Evolutionary conservation across 2,329 filamentous ascomycete species (phyloP), one percentile per base, ranked within the genome.

Genomic region (Teratosphaeria gauchensis): DNA sequence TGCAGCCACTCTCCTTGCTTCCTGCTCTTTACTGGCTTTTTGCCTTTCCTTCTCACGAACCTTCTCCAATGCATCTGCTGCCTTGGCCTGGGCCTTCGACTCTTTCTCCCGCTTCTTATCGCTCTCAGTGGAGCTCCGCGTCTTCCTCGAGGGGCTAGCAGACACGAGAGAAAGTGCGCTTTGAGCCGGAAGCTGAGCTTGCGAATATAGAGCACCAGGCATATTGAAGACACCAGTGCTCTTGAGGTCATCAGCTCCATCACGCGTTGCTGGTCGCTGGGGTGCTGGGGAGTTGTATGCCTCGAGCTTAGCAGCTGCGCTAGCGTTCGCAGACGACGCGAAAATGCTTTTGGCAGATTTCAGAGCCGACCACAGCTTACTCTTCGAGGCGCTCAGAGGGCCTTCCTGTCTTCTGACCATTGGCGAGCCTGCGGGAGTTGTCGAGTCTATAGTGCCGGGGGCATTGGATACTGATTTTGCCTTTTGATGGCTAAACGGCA

Each of bases 351-450:
- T 92, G 3, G 92, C 94, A 58, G 87, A 89, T 74, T 91, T 92
- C 66, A 96, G 79, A 60, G 96, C 91, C 9, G 92, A 95, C 53
- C 92, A 95, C 54, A 97, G 79, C 71, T 91, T 95, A 69, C 89
- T 90, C 76, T 96, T 97, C 31, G 94, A 92, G 56, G 94, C 90
- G 73, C 92, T 96, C 60, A 96, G 74, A 4, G 90, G 90, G 59
- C 88, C 92, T 64, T 95, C 91, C 71, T 63, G 81, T 75, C 72
- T 80, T 67, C 74, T 77, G 58, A 67, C 67, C 65, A 65, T 66
- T 31, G 83, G 84, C 28, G 83, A 85, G 32, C 79, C 80, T 54
- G 74, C 72, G 31, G 83, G 82, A 55, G 82, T 85, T 16, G 82
- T 85, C 12, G 83, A 70, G 33, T 56, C 42, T n/a, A 61, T 53